Percentiles rank a stretch among this genome's conserved stretches.
Conservation (phyloP, 2,329 filamentous ascomycete genomes). For the Aureobasidium lini region DNA sequence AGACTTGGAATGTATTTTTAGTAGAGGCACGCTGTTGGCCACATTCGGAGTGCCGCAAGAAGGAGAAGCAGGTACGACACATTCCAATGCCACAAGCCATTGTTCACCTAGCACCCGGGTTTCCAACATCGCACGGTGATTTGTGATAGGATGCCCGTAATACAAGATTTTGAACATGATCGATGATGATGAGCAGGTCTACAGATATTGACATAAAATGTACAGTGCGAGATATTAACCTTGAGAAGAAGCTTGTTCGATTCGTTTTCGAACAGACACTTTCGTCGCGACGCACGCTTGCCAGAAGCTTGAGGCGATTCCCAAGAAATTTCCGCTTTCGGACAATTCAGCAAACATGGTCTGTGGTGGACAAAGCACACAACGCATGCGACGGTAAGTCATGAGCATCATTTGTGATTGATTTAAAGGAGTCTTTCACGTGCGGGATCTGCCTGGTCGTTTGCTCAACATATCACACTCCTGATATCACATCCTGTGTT, state of each 20-base stretch:
- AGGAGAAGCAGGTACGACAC: conserved; percentile 10
- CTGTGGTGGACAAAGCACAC: conserved; percentile 6
- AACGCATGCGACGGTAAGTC: conserved; percentile 14
- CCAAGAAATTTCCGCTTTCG: conserved; percentile 4
- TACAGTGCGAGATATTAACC: not conserved
- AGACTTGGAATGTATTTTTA: conserved; percentile 11
- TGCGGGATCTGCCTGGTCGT: conserved; percentile 4
- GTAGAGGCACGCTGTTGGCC: conserved; percentile 8
- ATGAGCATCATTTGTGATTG: not conserved
- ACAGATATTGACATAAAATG: not conserved
- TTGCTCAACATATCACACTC: conserved; percentile 6
- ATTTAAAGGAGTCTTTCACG: conserved; percentile 4
- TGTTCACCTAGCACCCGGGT: conserved; percentile 7
- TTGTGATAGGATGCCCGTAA: conserved; percentile 6
- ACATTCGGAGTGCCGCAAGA: not conserved
- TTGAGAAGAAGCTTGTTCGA: not conserved
- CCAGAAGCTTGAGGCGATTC: not conserved
- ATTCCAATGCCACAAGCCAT: conserved; percentile 10
- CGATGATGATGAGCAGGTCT: not conserved
- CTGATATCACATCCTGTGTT: not conserved
- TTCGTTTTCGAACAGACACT: not conserved
- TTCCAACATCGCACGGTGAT: conserved; percentile 10
- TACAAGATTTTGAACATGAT: not conserved
- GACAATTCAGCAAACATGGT: conserved; percentile 6
- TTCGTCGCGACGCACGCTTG: not conserved